phyloP scores from a whole-genome alignment of 106 monocot species.

The Amphibolis antarctica region DNA sequence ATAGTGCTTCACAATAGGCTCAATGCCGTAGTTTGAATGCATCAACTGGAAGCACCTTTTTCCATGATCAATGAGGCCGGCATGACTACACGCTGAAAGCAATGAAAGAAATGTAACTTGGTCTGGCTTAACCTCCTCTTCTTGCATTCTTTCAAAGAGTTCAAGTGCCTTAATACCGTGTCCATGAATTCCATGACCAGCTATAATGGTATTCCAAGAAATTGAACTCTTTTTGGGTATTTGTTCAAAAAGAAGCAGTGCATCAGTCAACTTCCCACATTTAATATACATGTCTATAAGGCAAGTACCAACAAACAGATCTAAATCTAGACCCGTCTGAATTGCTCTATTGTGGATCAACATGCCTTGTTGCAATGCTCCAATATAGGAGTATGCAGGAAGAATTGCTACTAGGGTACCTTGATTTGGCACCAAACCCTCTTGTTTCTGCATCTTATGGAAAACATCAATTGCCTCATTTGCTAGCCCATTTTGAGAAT shows the following conservation, averaged over 20 bases:
- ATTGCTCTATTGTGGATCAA: conserved; percentile 42
- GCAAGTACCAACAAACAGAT: conserved; percentile 61
- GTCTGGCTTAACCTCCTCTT: too few species aligned
- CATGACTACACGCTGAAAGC: too few species aligned
- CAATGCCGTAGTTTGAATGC: conserved; percentile 38
- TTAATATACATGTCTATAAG: conserved; percentile 77
- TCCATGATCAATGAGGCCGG: too few species aligned
- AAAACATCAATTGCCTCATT: conserved; percentile 38
- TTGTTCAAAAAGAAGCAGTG: conserved; percentile 36
- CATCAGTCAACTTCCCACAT: conserved; percentile 53
- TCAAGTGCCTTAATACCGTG: too few species aligned
- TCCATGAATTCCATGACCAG: too few species aligned
- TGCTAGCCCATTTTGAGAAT: conserved; percentile 46
- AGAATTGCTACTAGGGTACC: conserved; percentile 41
- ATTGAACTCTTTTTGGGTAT: too few species aligned
- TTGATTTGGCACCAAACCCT: conserved; percentile 24
- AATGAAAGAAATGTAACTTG: too few species aligned
- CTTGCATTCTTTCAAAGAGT: too few species aligned
- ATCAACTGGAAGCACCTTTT: too few species aligned
- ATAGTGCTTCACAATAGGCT: conserved; percentile 53
- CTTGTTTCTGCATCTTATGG: conserved; percentile 18
- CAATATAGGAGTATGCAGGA: conserved; percentile 48
- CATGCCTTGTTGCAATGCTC: conserved; percentile 59
- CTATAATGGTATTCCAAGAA: too few species aligned
- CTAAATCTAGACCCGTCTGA: conserved; percentile 30